Conservation (phyloP, 1,284 basidiomycete genomes). For the Moniliella sp. region DNA sequence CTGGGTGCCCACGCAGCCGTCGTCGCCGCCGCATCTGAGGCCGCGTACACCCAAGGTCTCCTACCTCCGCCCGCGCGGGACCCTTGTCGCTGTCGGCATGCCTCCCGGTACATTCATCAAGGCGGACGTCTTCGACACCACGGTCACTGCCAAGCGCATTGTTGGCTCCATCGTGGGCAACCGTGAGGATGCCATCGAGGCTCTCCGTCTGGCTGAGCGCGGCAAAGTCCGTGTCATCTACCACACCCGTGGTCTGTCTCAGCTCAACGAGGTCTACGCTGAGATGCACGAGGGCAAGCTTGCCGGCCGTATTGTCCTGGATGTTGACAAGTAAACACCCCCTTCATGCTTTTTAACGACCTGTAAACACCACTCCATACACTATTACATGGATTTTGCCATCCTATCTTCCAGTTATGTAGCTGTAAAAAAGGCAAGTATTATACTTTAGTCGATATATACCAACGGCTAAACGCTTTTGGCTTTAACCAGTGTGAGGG, state of each 20-base stretch:
- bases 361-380: too few species aligned
- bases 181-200: constrained; percentile 33
- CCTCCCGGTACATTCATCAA: constrained; percentile 45
- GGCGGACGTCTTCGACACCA: constrained; percentile 49
- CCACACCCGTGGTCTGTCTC: too few species aligned
- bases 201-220: constrained; percentile 47
- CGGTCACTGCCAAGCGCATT: constrained; percentile 44
- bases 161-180: constrained; percentile 53
- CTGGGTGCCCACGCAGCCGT: constrained; percentile 50
- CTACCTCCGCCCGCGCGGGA: constrained; percentile 43
- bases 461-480: too few species aligned
- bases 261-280: too few species aligned
- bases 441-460: too few species aligned
- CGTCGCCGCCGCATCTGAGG: constrained; percentile 34
- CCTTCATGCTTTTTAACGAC: too few species aligned
- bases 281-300: constrained; percentile 42
- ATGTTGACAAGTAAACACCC: constrained; percentile 27
- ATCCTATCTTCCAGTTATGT: too few species aligned
- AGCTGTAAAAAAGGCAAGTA: too few species aligned
- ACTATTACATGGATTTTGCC: too few species aligned
- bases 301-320: constrained; percentile 46
- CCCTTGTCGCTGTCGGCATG: constrained; percentile 52
- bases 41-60: constrained; percentile 50
- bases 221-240: constrained; percentile 40
- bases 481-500: too few species aligned